phyloP scores from a whole-genome alignment of 257 asterid species.

The Penstemon barbatus region DNA sequence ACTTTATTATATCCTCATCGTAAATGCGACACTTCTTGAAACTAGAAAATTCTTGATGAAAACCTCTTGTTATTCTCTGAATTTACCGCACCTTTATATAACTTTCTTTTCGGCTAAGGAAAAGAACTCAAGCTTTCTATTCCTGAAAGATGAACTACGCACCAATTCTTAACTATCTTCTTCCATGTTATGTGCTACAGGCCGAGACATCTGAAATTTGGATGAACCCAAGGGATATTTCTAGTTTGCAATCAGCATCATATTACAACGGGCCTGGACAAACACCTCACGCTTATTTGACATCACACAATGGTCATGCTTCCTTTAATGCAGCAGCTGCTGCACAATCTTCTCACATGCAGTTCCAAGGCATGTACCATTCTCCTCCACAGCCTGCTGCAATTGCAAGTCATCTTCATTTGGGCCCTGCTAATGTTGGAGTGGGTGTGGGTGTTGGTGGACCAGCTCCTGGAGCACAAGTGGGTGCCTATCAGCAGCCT shows the following conservation, averaged over 20 bases:
- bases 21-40: background rate
- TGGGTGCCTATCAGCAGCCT: slow-evolving; percentile 87
- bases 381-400: slow-evolving; percentile 55
- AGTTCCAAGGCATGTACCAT: slow-evolving; percentile 80
- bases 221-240: slow-evolving; percentile 79
- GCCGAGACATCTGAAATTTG: slow-evolving; percentile 95
- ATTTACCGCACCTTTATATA: background rate
- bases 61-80: no score
- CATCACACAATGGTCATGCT: slow-evolving; percentile 73
- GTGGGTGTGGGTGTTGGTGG: slow-evolving; percentile 80
- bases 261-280: slow-evolving; percentile 87
- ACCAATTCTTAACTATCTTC: background rate
- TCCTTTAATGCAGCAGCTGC: no score
- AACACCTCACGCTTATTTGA: slow-evolving; percentile 77
- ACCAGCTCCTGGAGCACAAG: slow-evolving; percentile 79
- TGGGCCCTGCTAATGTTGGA: slow-evolving; percentile 74
- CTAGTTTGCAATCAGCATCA: slow-evolving; percentile 70
- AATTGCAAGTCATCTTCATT: slow-evolving; percentile 75
- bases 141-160: background rate
- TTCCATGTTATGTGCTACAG: slow-evolving; percentile 35
- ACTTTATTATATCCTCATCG: background rate
- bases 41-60: background rate
- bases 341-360: slow-evolving; percentile 92
- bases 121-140: background rate
- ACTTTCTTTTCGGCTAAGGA: background rate